Percentiles rank a stretch among this genome's conserved stretches.
Conservation (phyloP, 1,139 yeast genomes). For the Geotrichum klebahnii region DNA sequence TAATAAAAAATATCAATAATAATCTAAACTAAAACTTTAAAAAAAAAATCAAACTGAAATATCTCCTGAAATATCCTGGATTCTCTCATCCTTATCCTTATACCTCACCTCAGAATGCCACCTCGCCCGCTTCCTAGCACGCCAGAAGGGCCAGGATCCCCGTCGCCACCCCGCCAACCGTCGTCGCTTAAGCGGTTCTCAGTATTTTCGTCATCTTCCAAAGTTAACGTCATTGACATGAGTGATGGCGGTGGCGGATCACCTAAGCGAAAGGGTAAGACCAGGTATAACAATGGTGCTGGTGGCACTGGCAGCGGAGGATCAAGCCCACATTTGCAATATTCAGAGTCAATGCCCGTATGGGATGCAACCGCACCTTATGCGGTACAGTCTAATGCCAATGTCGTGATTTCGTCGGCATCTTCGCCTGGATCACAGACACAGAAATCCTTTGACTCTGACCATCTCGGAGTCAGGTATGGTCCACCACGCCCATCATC, state of each 20-base stretch:
- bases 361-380: conserved; percentile 19
- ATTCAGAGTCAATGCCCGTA: conserved; percentile 21
- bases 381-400: conserved; percentile 18
- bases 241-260: conserved; percentile 3
- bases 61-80: too few relatives aligned
- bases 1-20: too few relatives aligned
- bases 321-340: conserved; percentile 17
- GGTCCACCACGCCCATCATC: conserved; percentile 10
- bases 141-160: not conserved
- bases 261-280: not conserved
- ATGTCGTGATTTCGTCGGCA: conserved; percentile 17
- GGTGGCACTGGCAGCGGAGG: not conserved
- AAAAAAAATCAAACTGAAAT: too few relatives aligned
- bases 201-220: conserved; percentile 4
- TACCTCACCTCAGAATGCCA: not conserved
- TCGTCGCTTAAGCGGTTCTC: conserved; percentile 14
- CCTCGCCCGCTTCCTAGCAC: conserved; percentile 3
- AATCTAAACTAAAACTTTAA: too few relatives aligned
- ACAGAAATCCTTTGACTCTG: conserved; percentile 10
- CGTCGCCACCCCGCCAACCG: conserved; percentile 6
- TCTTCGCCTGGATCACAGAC: conserved; percentile 9
- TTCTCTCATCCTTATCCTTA: not conserved
- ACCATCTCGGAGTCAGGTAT: conserved; percentile 1
- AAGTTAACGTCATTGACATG: not conserved
- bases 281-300: not conserved